Evolutionary conservation across 345 rosid genomes (phyloP).

Genomic region (Acer yangbiense): DNA sequence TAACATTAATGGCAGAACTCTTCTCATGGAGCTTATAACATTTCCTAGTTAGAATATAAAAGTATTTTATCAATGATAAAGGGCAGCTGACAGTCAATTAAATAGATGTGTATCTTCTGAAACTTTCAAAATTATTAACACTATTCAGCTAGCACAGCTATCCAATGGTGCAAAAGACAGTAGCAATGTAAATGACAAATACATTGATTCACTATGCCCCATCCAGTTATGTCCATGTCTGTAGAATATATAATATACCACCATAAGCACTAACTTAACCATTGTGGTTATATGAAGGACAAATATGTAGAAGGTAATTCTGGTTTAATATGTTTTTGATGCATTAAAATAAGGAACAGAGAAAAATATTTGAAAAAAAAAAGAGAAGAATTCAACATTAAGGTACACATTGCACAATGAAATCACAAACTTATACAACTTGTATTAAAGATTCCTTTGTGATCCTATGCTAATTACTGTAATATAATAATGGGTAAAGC

Average conservation of each 20-base stretch:
- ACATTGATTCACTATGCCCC: background rate
- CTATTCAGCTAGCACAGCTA: constrained; percentile 47
- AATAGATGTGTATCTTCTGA: constrained; percentile 52
- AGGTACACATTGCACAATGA: too few relatives aligned
- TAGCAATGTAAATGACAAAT: too few relatives aligned
- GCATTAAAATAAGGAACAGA: too few relatives aligned
- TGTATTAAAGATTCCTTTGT: too few relatives aligned
- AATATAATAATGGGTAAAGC: too few relatives aligned
- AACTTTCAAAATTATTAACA: constrained; percentile 81
- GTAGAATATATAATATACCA: background rate
- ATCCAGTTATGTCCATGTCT: background rate
- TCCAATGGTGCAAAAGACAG: too few relatives aligned
- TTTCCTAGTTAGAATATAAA: background rate
- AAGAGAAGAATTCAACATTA: too few relatives aligned
- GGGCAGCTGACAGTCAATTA: constrained; percentile 5
- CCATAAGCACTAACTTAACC: background rate
- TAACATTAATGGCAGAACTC: background rate
- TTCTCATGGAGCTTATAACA: background rate
- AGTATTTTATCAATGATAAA: background rate
- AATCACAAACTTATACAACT: too few relatives aligned
- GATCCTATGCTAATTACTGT: too few relatives aligned
- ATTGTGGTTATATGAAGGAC: background rate
- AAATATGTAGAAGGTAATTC: background rate
- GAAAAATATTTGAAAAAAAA: too few relatives aligned
- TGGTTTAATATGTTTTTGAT: background rate